These are phyloP conservation scores for Kluyveromyces wickerhamii DNA, from an alignment of 805 yeast genomes.

Conservation along the genomic window DNA sequence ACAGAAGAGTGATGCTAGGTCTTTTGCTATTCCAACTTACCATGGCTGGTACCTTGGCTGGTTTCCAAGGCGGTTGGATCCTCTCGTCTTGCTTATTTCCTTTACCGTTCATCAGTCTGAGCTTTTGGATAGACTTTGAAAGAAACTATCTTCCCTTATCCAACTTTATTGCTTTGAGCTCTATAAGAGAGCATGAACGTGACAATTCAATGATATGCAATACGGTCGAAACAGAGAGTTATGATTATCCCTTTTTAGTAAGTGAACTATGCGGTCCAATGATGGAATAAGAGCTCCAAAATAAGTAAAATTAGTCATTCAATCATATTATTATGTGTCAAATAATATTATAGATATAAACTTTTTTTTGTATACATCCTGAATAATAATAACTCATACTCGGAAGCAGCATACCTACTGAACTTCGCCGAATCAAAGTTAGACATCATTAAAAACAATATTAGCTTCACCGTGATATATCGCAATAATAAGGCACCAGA, in stretches of 20 bases:
- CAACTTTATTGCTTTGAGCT: slow-evolving; percentile 77
- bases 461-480: slow-evolving; percentile 16
- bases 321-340: no score
- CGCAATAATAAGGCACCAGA: slow-evolving; percentile 14
- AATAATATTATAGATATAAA: neutral
- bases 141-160: slow-evolving; percentile 73
- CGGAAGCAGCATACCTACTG: slow-evolving; percentile 3
- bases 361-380: neutral
- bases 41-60: slow-evolving; percentile 83
- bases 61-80: slow-evolving; percentile 67
- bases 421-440: slow-evolving; percentile 7
- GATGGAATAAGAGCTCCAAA: slow-evolving; percentile 45
- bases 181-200: slow-evolving; percentile 48
- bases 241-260: slow-evolving; percentile 68
- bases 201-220: slow-evolving; percentile 18
- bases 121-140: slow-evolving; percentile 72
- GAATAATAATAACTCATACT: slow-evolving; percentile 3
- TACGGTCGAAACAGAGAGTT: slow-evolving; percentile 37
- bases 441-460: slow-evolving; percentile 17
- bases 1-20: slow-evolving; percentile 76
- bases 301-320: no score
- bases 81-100: slow-evolving; percentile 69
- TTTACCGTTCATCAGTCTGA: slow-evolving; percentile 59
- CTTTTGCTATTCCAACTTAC: slow-evolving; percentile 78
- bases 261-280: slow-evolving; percentile 79